phyloP scores from a whole-genome alignment of 495 filamentous ascomycete genomes.

The Cercophora sp. region DNA sequence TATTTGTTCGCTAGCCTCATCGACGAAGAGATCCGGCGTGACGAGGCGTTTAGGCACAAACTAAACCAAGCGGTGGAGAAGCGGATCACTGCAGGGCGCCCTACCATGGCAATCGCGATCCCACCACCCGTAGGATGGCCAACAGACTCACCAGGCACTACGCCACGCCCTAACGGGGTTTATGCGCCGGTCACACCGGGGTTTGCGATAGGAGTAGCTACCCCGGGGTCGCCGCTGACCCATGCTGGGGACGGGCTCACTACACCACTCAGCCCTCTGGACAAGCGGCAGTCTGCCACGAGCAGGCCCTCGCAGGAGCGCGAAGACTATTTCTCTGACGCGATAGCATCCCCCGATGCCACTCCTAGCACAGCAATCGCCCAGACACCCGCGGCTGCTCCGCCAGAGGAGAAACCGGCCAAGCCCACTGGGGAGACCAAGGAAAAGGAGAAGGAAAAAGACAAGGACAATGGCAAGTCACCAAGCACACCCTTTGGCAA shows the following conservation, averaged over 20 bases:
- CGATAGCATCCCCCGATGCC: constrained; percentile 38
- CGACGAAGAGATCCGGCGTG: constrained; percentile 80
- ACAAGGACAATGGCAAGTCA: constrained; percentile 58
- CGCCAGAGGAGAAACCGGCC: constrained; percentile 31
- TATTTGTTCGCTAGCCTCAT: constrained; percentile 89
- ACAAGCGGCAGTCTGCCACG: constrained; percentile 30
- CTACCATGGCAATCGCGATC: constrained; percentile 65
- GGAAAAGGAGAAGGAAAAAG: constrained; percentile 41
- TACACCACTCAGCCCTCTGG: constrained; percentile 36
- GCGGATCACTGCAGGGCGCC: constrained; percentile 48
- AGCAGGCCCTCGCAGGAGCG: constrained; percentile 37
- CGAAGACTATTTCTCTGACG: constrained; percentile 46
- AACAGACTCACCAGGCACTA: constrained; percentile 43
- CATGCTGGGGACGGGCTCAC: constrained; percentile 39
- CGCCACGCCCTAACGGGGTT: constrained; percentile 61
- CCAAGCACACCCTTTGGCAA: constrained; percentile 70
- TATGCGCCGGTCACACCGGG: constrained; percentile 64
- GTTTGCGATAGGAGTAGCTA: constrained; percentile 73
- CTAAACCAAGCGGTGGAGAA: constrained; percentile 61
- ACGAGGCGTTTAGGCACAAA: constrained; percentile 64
- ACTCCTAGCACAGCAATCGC: constrained; percentile 22
- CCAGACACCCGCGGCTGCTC: constrained; percentile 28
- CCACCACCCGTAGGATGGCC: constrained; percentile 55
- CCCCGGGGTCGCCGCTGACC: constrained; percentile 47
- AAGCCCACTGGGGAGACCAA: constrained; percentile 34